Base-by-base conservation (phyloP, 139 green algal genomes). In the Ostreobium quekettii region DNA sequence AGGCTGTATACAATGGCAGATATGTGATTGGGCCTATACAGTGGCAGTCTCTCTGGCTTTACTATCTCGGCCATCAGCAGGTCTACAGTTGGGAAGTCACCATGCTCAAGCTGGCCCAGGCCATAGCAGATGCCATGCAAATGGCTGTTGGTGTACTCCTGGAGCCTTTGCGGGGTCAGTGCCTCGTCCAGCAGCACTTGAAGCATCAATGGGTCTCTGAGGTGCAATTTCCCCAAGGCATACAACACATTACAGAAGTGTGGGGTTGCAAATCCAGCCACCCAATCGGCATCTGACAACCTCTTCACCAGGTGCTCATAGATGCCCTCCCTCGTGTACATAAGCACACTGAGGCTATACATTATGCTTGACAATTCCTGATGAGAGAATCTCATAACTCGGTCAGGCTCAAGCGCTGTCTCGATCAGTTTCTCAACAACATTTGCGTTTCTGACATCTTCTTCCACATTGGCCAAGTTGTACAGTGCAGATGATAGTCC, bases 231-330 rank as follows among this genome's bases (percentile, higher is more conserved):
- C 30, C 30, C 59, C 46, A 31, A 15, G 11, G 32, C 59, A 19
- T 66, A 47, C 46, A 66, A 47, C 4, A 66, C 11, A 66, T 66
- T 66, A 19, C 11, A 7, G 7, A 66, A 24, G 30, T 66, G 30
- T 19, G 15, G 24, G 5, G 7, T 5, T 6, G n/a, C 28, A n/a
- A 66, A 66, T 19, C 6, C 26, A 32, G 6, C 19, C 28, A 66
- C 5, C 59, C 29, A 47, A 24, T 26, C 28, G 5, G 30, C 32
- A 38, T 66, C 30, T 5, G 5, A 32, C 30, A 66, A 39, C 26
- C 30, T 11, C 29, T 38, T 6, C 7, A 28, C 47, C 30, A 66
- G 47, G 28, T 11, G 28, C 7, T 26, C 30, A n/a, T 39, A 47
- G 7, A 47, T 7, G 5, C 7, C 59, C 32, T 5, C 7, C 7